A percentile compares a stretch with the other conserved stretches of the same genome.
These are phyloP conservation scores for Penicillium palitans DNA, from an alignment of 2,329 filamentous ascomycete genomes.

Conservation along the genomic window DNA sequence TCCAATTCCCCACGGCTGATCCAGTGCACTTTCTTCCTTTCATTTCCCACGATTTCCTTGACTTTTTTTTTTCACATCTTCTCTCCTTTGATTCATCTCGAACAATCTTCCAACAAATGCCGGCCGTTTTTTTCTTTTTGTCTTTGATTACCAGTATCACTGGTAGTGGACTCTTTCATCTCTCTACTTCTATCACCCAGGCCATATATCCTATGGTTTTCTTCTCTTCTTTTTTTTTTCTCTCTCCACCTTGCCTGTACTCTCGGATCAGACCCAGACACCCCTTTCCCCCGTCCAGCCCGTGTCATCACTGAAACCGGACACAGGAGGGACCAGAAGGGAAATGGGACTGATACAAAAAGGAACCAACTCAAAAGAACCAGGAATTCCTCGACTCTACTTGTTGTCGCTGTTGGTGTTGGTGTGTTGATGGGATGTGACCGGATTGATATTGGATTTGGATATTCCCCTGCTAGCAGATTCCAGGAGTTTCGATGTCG, in stretches of 20 bases:
- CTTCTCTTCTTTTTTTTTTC: not conserved
- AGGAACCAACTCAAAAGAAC: conserved; percentile 2
- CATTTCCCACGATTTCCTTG: conserved; percentile 6
- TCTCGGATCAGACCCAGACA: conserved; percentile 2
- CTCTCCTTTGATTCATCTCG: conserved; percentile 3
- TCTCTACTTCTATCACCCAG: not conserved
- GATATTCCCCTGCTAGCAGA: conserved; percentile 11
- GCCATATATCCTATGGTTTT: not conserved
- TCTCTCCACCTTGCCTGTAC: not conserved
- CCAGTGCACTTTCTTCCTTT: conserved; percentile 14
- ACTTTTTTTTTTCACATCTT: conserved; percentile 3
- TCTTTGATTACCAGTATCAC: conserved; percentile 4
- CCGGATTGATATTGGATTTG: conserved; percentile 9
- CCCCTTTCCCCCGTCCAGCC: not conserved
- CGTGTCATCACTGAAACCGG: not conserved
- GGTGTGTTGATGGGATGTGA: conserved; percentile 6
- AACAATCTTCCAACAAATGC: conserved; percentile 9
- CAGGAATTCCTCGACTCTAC: not conserved
- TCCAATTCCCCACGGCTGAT: conserved; percentile 7
- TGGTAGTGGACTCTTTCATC: not conserved
- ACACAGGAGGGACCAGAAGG: not conserved
- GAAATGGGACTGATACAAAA: conserved; percentile 1
- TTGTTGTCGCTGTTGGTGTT: conserved; percentile 3
- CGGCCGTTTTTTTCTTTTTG: conserved; percentile 11
- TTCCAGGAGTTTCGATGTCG: conserved; percentile 10